These are phyloP conservation scores for Trematosphaeria pertusa DNA, from an alignment of 2,329 filamentous ascomycete species.

Conservation along the genomic window DNA sequence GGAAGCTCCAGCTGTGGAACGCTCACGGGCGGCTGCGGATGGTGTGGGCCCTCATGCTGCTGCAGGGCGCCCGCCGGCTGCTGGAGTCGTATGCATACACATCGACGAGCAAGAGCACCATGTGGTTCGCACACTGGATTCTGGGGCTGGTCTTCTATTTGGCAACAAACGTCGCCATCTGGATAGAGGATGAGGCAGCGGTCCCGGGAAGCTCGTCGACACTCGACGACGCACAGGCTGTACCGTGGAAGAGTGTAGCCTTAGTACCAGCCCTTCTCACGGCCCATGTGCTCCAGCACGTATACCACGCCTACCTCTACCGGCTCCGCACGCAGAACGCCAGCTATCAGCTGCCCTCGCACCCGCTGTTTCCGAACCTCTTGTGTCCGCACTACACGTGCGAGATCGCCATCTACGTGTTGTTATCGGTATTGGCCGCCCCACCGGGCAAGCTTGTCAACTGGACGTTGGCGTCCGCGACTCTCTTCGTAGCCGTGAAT, in stretches of 20 bases:
- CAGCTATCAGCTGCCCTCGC: conserved; percentile 82
- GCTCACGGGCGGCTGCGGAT: conserved; percentile 64
- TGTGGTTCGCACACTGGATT: conserved; percentile 86
- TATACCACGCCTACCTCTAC: conserved; percentile 58
- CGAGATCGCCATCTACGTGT: conserved; percentile 83
- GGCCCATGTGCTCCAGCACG: conserved; percentile 76
- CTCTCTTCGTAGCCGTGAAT: conserved; percentile 78
- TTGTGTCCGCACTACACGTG: conserved; percentile 91
- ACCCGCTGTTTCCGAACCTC: conserved; percentile 73
- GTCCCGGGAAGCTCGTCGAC: background rate
- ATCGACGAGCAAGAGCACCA: conserved; percentile 73
- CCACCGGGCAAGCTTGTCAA: conserved; percentile 72
- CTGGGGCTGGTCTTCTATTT: conserved; percentile 81
- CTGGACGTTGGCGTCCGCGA: conserved; percentile 72
- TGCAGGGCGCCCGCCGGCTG: conserved; percentile 77
- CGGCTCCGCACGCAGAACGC: conserved; percentile 45
- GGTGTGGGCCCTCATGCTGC: conserved; percentile 74
- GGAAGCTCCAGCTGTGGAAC: conserved; percentile 61
- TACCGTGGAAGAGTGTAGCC: conserved; percentile 59
- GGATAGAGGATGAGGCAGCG: conserved; percentile 74
- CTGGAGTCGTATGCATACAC: conserved; percentile 75
- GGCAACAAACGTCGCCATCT: conserved; percentile 75
- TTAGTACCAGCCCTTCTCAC: conserved; percentile 70
- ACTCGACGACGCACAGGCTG: conserved; percentile 4
- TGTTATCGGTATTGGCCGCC: conserved; percentile 76